phyloP scores from a whole-genome alignment of 2,329 filamentous ascomycete genomes.

The Cercospora nicotianae region DNA sequence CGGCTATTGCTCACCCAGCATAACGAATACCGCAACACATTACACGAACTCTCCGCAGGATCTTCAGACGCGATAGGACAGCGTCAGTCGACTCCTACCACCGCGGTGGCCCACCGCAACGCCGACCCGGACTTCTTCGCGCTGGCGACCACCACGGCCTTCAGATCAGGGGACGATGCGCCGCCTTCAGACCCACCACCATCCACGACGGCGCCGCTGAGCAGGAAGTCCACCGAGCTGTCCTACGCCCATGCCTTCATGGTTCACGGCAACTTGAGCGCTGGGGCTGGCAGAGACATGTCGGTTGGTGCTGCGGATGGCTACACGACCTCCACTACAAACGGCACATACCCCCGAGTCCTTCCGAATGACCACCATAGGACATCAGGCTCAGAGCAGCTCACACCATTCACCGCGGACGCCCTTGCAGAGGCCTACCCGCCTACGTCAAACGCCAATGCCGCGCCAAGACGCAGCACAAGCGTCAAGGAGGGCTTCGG shows the following conservation, averaged over 20 bases:
- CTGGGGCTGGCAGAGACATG: slow-evolving; percentile 46
- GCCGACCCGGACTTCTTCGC: slow-evolving; percentile 5
- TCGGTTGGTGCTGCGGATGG: slow-evolving; percentile 40
- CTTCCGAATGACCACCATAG: slow-evolving; percentile 16
- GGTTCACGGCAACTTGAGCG: slow-evolving; percentile 38
- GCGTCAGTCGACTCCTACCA: slow-evolving; percentile 5
- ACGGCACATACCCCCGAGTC: slow-evolving; percentile 16
- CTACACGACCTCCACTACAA: slow-evolving; percentile 36
- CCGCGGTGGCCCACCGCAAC: background rate
- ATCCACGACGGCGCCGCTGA: slow-evolving; percentile 24
- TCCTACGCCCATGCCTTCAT: slow-evolving; percentile 42
- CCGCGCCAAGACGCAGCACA: slow-evolving; percentile 38
- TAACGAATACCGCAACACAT: slow-evolving; percentile 3
- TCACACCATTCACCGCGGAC: slow-evolving; percentile 27
- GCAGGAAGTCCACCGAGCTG: slow-evolving; percentile 35
- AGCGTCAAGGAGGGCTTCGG: slow-evolving; percentile 41
- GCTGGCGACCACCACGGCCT: slow-evolving; percentile 35
- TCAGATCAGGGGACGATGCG: slow-evolving; percentile 34
- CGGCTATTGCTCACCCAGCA: slow-evolving; percentile 9
- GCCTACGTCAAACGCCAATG: slow-evolving; percentile 36
- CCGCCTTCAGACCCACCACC: slow-evolving; percentile 17
- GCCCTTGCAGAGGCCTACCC: slow-evolving; percentile 34
- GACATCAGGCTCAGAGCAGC: slow-evolving; percentile 11
- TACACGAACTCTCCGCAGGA: background rate
- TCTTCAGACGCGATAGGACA: slow-evolving; percentile 8